A percentile compares a stretch with the other conserved stretches of the same genome.
phyloP scores from a whole-genome alignment of 1,139 yeast genomes.

The Hansenula sp. region DNA sequence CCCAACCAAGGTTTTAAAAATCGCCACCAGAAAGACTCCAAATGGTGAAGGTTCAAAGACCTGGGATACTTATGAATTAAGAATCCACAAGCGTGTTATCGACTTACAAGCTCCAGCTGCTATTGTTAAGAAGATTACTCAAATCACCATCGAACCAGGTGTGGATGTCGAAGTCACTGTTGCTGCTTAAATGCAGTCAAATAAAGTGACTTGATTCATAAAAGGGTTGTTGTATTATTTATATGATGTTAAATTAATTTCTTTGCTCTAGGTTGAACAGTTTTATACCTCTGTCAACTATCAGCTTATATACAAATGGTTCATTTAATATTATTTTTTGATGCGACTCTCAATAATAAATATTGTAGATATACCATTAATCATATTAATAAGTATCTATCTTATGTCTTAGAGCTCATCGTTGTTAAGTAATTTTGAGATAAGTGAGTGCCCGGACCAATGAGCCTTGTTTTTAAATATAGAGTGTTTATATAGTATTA shows the following conservation, averaged over 20 bases:
- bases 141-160: constrained; percentile 83
- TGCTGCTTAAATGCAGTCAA: constrained; percentile 52
- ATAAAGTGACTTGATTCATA: constrained; percentile 6
- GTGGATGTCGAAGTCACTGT: constrained; percentile 56
- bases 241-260: constrained; percentile 7
- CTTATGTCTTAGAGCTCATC: too few relatives aligned
- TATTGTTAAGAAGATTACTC: constrained; percentile 93
- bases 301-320: constrained; percentile 22
- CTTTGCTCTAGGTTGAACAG: constrained; percentile 23
- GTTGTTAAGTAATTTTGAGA: too few relatives aligned
- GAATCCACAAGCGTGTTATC: constrained; percentile 99
- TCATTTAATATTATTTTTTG: constrained; percentile 11
- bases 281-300: constrained; percentile 26
- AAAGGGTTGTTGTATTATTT: background rate
- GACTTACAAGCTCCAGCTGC: constrained; percentile 97
- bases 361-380: background rate
- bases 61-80: constrained; percentile 99
- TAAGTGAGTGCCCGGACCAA: too few relatives aligned
- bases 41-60: constrained; percentile 99
- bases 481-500: too few relatives aligned
- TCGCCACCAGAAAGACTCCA: constrained; percentile 99
- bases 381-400: too few relatives aligned
- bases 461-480: too few relatives aligned
- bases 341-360: background rate
- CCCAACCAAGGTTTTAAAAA: constrained; percentile 98